Conservation (phyloP, 495 filamentous ascomycete genomes). For the Xylaria nigripes region DNA sequence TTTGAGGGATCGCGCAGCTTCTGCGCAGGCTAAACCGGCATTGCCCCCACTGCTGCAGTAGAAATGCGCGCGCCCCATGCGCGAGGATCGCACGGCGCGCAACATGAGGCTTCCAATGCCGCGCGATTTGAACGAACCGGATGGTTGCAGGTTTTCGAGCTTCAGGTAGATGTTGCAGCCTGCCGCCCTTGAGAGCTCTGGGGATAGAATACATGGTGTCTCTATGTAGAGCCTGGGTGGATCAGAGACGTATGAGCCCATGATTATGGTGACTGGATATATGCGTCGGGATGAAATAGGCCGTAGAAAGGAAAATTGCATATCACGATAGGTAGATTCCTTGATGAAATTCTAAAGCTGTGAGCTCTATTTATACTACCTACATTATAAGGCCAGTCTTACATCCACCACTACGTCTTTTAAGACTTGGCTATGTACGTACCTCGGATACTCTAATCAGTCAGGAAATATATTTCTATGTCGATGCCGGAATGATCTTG, state of each 20-base stretch:
- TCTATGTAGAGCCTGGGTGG: slow-evolving; percentile 55
- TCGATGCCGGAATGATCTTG: no score
- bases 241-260: slow-evolving; percentile 32
- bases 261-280: slow-evolving; percentile 6
- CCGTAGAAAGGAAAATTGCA: no score
- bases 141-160: slow-evolving; percentile 86
- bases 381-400: no score
- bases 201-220: slow-evolving; percentile 65
- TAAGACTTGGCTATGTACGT: no score
- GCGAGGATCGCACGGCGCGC: slow-evolving; percentile 33
- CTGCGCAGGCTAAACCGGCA: slow-evolving; percentile 83
- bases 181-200: slow-evolving; percentile 57
- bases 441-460: no score
- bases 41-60: slow-evolving; percentile 86
- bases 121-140: slow-evolving; percentile 91
- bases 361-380: no score
- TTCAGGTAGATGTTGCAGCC: slow-evolving; percentile 84
- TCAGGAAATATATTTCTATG: not conserved
- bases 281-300: not conserved
- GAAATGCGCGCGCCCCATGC: slow-evolving; percentile 55
- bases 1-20: slow-evolving; percentile 60
- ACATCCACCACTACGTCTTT: no score
- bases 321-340: no score
- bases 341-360: no score
- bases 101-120: slow-evolving; percentile 78